Evolutionary conservation across 257 asterid genomes (phyloP).

Genomic region (Knoxia roxburghii): DNA sequence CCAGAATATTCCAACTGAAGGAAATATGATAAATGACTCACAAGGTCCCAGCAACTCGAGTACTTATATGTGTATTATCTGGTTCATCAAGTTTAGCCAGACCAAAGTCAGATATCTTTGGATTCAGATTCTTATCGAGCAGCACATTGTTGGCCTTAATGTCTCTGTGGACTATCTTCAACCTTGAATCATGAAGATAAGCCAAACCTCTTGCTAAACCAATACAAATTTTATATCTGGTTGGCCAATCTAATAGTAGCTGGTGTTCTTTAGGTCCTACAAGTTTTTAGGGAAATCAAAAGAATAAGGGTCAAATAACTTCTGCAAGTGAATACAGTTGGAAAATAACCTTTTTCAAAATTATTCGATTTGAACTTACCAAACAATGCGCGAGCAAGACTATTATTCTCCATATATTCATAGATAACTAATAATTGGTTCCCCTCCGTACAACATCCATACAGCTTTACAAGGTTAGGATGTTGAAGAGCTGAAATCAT

Average conservation of each 20-base stretch:
- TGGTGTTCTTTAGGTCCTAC: constrained; percentile 51
- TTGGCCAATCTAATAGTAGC: constrained; percentile 55
- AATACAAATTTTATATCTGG: constrained; percentile 50
- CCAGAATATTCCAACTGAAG: neutral
- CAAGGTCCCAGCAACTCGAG: constrained; percentile 80
- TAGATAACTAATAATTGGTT: constrained; percentile 61
- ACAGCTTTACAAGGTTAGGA: constrained; percentile 67
- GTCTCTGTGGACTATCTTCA: constrained; percentile 81
- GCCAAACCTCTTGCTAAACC: constrained; percentile 80
- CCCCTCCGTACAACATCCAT: constrained; percentile 71
- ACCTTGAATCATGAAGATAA: constrained; percentile 73
- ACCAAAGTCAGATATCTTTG: constrained; percentile 86
- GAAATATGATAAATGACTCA: constrained; percentile 19
- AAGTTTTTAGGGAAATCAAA: neutral
- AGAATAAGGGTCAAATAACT: neutral
- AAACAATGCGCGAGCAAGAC: constrained; percentile 73
- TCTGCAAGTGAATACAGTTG: neutral
- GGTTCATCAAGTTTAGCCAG: constrained; percentile 82
- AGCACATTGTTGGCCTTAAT: constrained; percentile 79
- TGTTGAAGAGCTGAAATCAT: constrained; percentile 77
- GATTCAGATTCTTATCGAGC: constrained; percentile 54
- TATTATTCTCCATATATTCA: constrained; percentile 68
- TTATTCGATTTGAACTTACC: constrained; percentile 30
- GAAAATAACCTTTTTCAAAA: no score
- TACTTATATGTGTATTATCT: constrained; percentile 76